Evolutionary conservation across 2,329 filamentous ascomycete species (phyloP), one percentile per base, ranked within the genome.

Genomic region (Aureobasidium vineae): DNA sequence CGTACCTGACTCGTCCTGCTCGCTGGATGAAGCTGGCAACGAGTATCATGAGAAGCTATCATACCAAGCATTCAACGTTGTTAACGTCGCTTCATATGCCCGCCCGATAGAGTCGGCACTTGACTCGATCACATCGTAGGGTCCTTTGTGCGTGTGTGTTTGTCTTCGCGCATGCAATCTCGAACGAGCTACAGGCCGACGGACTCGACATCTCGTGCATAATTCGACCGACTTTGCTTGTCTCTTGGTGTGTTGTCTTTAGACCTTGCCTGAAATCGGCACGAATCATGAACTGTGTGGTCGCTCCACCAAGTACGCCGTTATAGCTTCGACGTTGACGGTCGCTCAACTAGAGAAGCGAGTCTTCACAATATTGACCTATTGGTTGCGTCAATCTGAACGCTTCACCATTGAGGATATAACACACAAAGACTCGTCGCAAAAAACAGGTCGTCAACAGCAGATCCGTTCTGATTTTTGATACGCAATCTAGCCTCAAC

Each of bases 41-140:
- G 26, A 16, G 15, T 28, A 28, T 7, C 5, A 28, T 3, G 2
- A 2, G 6, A 15, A 15, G 5, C 5, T 4, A 28, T 28, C 43
- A 21, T 52, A 63, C 33, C 59, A 63, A 63, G 59, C 45, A 52
- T 63, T 47, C n/a, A 26, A 63, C 59, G 59, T 63, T 40, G 7
- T 15, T 16, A 52, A 50, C 31, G 59, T 33, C 31, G n/a, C 21
- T 31, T 16, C 33, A 41, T 45, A 7, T 40, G 8, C 21, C n/a
- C 28, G 8, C 21, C n/a, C 28, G 52, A 40, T 19, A 21, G 15
- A 28, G 45, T 21, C 21, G 28, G 41, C 57, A 43, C 57, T 49
- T 61, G 26, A 49, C 57, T 31, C 21, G 26, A 15, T 16, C 13
- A 61, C 21, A 23, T 19, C 21, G 36, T 23, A 36, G 13, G 19